Evolutionary conservation across 768 basidiomycete genomes (phyloP).

Genomic region (Sistotremastrum suecicum): DNA sequence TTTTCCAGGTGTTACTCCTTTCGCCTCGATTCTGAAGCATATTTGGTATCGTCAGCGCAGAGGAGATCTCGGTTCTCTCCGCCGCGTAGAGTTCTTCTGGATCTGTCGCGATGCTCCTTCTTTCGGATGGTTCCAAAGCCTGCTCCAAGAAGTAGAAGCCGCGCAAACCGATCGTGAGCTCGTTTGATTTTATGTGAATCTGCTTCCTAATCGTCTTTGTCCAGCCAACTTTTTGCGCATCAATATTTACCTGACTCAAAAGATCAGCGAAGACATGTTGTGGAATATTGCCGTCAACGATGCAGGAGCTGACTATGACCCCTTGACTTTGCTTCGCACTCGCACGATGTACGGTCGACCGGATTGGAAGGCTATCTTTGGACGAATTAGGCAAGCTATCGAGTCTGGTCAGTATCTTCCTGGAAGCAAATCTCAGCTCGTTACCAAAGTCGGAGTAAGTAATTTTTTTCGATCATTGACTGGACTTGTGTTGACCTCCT

Average conservation of each 20-base stretch:
- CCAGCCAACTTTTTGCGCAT: constrained; percentile 86
- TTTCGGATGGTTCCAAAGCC: constrained; percentile 93
- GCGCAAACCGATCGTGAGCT: constrained; percentile 76
- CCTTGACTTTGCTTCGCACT: constrained; percentile 75
- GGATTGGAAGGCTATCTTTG: constrained; percentile 76
- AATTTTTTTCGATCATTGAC: not conserved
- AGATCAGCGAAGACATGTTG: constrained; percentile 73
- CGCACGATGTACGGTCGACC: constrained; percentile 89
- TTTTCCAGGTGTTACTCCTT: constrained; percentile 71
- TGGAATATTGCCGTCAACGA: constrained; percentile 89
- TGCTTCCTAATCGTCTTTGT: constrained; percentile 7
- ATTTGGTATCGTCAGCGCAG: constrained; percentile 88
- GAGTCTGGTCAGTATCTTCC: constrained; percentile 73
- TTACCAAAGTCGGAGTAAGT: constrained; percentile 73
- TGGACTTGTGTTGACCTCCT: constrained; percentile 2
- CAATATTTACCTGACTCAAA: constrained; percentile 82
- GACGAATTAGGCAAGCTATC: constrained; percentile 60
- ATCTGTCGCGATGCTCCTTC: constrained; percentile 87
- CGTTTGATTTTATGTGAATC: constrained; percentile 6
- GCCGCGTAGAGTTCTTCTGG: constrained; percentile 92
- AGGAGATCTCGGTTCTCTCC: constrained; percentile 63
- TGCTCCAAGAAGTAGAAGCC: constrained; percentile 78
- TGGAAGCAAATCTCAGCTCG: constrained; percentile 62
- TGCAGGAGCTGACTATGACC: constrained; percentile 74
- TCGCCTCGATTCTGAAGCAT: constrained; percentile 88